phyloP scores from a whole-genome alignment of 352 stramenopile genomes.

The Pythium aristosporum region DNA sequence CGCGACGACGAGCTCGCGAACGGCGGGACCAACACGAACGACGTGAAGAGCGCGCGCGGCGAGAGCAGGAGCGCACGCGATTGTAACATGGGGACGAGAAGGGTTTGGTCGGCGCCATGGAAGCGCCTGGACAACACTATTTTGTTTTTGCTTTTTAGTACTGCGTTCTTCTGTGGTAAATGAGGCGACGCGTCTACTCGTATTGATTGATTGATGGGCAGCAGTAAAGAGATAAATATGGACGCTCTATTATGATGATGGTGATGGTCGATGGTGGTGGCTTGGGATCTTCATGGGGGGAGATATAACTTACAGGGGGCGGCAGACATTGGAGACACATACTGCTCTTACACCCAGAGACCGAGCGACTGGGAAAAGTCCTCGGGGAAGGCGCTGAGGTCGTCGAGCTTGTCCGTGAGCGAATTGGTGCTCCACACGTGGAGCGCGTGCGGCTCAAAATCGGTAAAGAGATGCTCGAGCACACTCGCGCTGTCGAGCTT shows the following conservation, averaged over 20 bases:
- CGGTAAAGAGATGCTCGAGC: constrained; percentile 22
- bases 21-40: constrained; percentile 2
- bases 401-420: constrained; percentile 23
- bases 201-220: background rate
- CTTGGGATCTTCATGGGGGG: background rate
- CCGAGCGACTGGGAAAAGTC: constrained; percentile 27
- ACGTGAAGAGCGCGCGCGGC: constrained; percentile 11
- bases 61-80: constrained; percentile 7
- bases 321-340: background rate
- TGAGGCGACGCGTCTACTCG: background rate
- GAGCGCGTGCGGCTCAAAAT: constrained; percentile 24
- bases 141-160: background rate
- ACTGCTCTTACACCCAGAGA: constrained; percentile 13
- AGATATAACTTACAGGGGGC: background rate
- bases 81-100: background rate
- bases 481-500: constrained; percentile 17
- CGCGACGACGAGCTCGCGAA: constrained; percentile 11
- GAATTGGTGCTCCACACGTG: constrained; percentile 32
- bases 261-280: background rate
- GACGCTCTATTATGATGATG: too few species aligned
- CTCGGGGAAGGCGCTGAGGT: constrained; percentile 25
- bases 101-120: background rate
- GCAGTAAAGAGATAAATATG: background rate
- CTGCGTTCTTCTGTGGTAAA: background rate
- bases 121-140: background rate